Percentiles rank a stretch among this genome's conserved stretches.
Conservation (phyloP, 73 alveolate species). For the Uronychia setigera region DNA sequence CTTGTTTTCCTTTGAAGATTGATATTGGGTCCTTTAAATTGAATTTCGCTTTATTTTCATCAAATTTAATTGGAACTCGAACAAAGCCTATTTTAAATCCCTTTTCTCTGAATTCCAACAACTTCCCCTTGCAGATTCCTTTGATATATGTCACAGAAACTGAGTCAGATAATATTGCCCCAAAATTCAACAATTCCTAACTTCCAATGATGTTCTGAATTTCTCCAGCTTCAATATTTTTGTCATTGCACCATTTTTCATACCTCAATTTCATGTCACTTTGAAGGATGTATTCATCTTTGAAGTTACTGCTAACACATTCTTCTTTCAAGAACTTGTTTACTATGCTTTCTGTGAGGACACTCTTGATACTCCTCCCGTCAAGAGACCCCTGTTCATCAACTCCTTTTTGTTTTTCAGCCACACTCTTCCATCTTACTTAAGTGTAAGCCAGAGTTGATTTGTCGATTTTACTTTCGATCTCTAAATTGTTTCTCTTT, state of each 20-base stretch:
- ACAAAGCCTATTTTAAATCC: conserved; percentile 3
- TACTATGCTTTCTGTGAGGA: background rate
- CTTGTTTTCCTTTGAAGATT: background rate
- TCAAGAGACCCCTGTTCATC: background rate
- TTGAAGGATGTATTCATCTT: conserved; percentile 12
- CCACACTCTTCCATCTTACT: conserved; percentile 26
- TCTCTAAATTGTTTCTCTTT: background rate
- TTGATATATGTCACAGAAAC: background rate
- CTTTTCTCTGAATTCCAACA: background rate
- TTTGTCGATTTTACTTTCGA: conserved; percentile 5
- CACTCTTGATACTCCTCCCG: background rate
- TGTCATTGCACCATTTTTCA: conserved; percentile 6
- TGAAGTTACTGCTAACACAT: conserved; percentile 5
- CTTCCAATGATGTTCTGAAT: conserved; percentile 14
- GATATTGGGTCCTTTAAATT: background rate
- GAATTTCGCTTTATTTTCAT: background rate
- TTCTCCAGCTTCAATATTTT: background rate
- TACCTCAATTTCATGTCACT: conserved; percentile 9
- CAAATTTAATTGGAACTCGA: conserved; percentile 12
- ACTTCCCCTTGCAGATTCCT: background rate
- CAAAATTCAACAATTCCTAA: conserved; percentile 11
- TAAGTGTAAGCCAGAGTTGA: conserved; percentile 19
- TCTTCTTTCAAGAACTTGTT: conserved; percentile 6
- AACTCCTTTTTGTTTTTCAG: conserved; percentile 7
- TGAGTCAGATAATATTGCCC: background rate